Base-by-base conservation (phyloP, 2,329 filamentous ascomycete genomes). In the Diplodia corticola region DNA sequence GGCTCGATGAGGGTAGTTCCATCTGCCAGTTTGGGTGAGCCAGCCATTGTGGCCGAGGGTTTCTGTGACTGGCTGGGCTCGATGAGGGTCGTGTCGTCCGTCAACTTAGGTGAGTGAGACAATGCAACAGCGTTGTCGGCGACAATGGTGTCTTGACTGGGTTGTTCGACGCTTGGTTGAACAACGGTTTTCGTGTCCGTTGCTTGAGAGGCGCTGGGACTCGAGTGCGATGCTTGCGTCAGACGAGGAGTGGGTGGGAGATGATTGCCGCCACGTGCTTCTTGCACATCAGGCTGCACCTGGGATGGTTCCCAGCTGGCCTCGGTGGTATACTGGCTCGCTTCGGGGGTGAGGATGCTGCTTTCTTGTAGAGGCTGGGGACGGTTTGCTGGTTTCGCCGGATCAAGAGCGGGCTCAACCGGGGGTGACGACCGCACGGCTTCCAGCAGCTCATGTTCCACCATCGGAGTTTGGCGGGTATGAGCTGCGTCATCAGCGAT, bases 161-260 rank as follows among this genome's bases (percentile, higher is more conserved):
- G 12, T 15, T 35, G 10, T 10, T 49, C n/a, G 9, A 61, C 20
- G 44, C 44, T 61, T 49, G 26, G 40, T 10, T 61, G 5, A 7
- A 33, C n/a, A 13, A 10, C 9, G 0, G 44, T 49, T 13, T 61
- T 40, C 13, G n/a, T 15, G 15, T 61, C 26, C 9, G 26, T 26
- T 13, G 26, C 15, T 17, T 33, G 40, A 35, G 57, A 49, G 35
- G 48, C 24, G 20, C 26, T 49, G 10, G 40, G 55, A 9, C 66
- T 70, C 5, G 69, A 46, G 37, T 71, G 73, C 2, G 70, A 74
- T 13, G 54, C 65, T 68, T 80, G 78, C 0, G 78, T 80, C 28
- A 76, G 72, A 57, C 77, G 73, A 5, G 79, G 78, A 7, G 76
- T 79, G 24, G 75, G 70, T 9, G 75, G 76, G 6, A 78, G 53